Evolutionary conservation across 2,329 filamentous ascomycete genomes (phyloP).

Genomic region (Periglandula ipomoeae): DNA sequence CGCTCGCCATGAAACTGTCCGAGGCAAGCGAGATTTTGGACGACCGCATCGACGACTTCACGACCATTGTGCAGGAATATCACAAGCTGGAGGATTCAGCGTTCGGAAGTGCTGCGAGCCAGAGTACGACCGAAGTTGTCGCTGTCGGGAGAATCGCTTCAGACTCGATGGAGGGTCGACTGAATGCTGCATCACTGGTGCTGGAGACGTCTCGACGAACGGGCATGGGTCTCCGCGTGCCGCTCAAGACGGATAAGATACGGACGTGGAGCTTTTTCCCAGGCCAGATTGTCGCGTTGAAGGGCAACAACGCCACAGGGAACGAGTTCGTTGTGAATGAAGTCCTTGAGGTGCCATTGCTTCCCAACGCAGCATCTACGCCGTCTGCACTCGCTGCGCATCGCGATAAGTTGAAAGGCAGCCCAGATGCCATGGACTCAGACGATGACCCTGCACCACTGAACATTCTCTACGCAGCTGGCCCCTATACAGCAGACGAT

Average conservation of each 20-base stretch:
- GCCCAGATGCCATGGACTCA: slow-evolving; percentile 52
- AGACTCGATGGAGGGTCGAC: slow-evolving; percentile 74
- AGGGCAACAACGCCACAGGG: slow-evolving; percentile 80
- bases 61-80: slow-evolving; percentile 61
- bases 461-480: slow-evolving; percentile 68
- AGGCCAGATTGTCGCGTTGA: slow-evolving; percentile 82
- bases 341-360: slow-evolving; percentile 63
- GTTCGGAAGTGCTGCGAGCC: slow-evolving; percentile 79
- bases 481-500: slow-evolving; percentile 87
- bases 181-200: slow-evolving; percentile 77
- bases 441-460: slow-evolving; percentile 51
- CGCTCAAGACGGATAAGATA: slow-evolving; percentile 64
- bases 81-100: slow-evolving; percentile 68
- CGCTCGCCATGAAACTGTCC: slow-evolving; percentile 88
- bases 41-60: slow-evolving; percentile 88
- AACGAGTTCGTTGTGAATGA: slow-evolving; percentile 73
- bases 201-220: slow-evolving; percentile 80
- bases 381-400: slow-evolving; percentile 56
- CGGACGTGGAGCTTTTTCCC: slow-evolving; percentile 77
- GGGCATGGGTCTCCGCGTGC: slow-evolving; percentile 74
- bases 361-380: slow-evolving; percentile 65
- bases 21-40: slow-evolving; percentile 90
- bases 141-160: slow-evolving; percentile 88
- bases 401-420: slow-evolving; percentile 58
- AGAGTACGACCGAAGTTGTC: slow-evolving; percentile 78